Evolutionary conservation across 495 filamentous ascomycete genomes (phyloP).

Genomic region (Penicillium paradoxum): DNA sequence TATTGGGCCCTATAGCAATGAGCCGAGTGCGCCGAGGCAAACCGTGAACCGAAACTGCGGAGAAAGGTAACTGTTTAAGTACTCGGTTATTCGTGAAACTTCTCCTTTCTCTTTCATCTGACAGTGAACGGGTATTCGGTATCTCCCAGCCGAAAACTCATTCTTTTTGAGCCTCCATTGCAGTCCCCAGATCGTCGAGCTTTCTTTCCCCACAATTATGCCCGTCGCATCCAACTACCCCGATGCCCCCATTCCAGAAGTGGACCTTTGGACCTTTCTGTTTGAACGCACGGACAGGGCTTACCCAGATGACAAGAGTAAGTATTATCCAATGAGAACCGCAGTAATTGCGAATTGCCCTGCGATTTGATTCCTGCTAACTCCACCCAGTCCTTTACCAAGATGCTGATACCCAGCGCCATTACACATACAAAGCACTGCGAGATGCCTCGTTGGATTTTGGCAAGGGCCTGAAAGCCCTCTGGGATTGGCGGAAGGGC

Average conservation of each 20-base stretch:
- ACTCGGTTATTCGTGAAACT: background rate
- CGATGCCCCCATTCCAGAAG: constrained; percentile 33
- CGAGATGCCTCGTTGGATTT: constrained; percentile 65
- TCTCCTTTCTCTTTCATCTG: background rate
- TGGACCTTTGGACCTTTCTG: constrained; percentile 70
- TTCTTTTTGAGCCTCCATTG: background rate
- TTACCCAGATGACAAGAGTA: constrained; percentile 56
- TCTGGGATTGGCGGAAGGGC: constrained; percentile 74
- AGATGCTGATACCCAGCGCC: constrained; percentile 66
- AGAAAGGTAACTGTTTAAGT: constrained; percentile 5
- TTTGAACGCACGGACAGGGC: constrained; percentile 68
- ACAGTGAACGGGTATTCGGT: background rate
- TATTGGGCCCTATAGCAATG: background rate
- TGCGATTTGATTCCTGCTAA: constrained; percentile 7
- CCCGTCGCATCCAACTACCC: constrained; percentile 40
- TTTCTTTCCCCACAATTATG: constrained; percentile 32
- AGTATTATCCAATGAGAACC: constrained; percentile 2
- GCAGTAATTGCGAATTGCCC: background rate
- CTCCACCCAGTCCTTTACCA: constrained; percentile 66
- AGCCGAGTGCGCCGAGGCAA: constrained; percentile 14
- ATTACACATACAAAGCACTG: constrained; percentile 69
- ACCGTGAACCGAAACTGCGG: constrained; percentile 16
- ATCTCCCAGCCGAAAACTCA: background rate
- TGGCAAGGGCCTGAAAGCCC: constrained; percentile 67
- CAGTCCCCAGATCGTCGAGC: constrained; percentile 15